phyloP scores from a whole-genome alignment of 2,329 filamentous ascomycete genomes.

The Penicillium capsulatum region DNA sequence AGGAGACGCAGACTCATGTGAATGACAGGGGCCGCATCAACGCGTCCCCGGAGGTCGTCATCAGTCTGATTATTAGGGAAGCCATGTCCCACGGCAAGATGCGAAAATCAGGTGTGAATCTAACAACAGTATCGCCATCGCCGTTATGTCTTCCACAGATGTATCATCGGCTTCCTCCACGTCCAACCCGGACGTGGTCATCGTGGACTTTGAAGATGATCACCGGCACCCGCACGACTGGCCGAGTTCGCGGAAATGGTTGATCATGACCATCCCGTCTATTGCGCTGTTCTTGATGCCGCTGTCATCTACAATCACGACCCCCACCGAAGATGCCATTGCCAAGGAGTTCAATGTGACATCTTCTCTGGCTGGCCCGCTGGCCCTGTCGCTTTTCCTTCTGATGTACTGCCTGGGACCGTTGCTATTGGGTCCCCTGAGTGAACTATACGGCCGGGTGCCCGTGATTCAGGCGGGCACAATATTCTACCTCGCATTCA shows the following conservation, averaged over 20 bases:
- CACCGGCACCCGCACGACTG: constrained; percentile 2
- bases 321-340: background rate
- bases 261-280: background rate
- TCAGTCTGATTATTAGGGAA: too few relatives aligned
- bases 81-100: too few relatives aligned
- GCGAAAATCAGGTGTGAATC: too few relatives aligned
- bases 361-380: background rate
- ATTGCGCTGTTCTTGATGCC: constrained; percentile 2
- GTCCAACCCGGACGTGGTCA: too few relatives aligned
- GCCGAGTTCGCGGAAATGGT: constrained; percentile 1
- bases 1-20: too few relatives aligned
- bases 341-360: background rate
- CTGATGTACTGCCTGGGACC: constrained; percentile 44
- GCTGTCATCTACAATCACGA: constrained; percentile 1
- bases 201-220: constrained; percentile 1
- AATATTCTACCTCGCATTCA: constrained; percentile 50
- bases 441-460: constrained; percentile 49
- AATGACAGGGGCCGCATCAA: too few relatives aligned
- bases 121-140: too few relatives aligned
- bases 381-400: constrained; percentile 1
- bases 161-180: too few relatives aligned
- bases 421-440: constrained; percentile 44
- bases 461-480: constrained; percentile 47
- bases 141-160: too few relatives aligned
- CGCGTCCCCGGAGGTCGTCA: too few relatives aligned